phyloP scores from a whole-genome alignment of 108 stramenopile species.

The Conticribra guillardii region DNA sequence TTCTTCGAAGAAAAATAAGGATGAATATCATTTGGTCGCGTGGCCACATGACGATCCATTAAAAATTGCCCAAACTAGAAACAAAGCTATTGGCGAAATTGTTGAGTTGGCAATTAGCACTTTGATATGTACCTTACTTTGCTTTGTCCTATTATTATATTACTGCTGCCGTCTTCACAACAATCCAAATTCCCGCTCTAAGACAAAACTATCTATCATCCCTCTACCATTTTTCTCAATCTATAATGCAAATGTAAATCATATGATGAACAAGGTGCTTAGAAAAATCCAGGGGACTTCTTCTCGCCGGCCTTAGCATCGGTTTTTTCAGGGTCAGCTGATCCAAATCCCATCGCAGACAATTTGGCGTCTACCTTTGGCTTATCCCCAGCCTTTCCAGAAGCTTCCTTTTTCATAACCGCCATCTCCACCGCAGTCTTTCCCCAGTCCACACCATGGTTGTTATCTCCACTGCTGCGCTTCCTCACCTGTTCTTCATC shows the following conservation, averaged over 20 bases:
- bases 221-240: background rate
- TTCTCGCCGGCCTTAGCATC: conserved; percentile 34
- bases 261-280: background rate
- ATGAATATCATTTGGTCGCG: too few species aligned
- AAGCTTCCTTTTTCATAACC: conserved; percentile 79
- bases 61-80: too few species aligned
- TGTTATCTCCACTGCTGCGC: conserved; percentile 74
- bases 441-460: conserved; percentile 96
- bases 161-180: too few species aligned
- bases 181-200: too few species aligned
- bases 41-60: too few species aligned
- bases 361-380: conserved; percentile 26
- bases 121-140: too few species aligned
- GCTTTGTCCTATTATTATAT: too few species aligned
- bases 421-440: conserved; percentile 98
- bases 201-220: too few species aligned
- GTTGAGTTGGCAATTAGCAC: too few species aligned
- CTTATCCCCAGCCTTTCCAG: conserved; percentile 28
- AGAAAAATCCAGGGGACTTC: conserved; percentile 54
- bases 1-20: too few species aligned
- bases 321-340: conserved; percentile 14
- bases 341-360: conserved; percentile 63
- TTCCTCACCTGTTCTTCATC: conserved; percentile 84
- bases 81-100: too few species aligned
- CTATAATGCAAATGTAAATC: background rate